phyloP scores from a whole-genome alignment of 768 basidiomycete species.

The Sporobolomyces roseus region DNA sequence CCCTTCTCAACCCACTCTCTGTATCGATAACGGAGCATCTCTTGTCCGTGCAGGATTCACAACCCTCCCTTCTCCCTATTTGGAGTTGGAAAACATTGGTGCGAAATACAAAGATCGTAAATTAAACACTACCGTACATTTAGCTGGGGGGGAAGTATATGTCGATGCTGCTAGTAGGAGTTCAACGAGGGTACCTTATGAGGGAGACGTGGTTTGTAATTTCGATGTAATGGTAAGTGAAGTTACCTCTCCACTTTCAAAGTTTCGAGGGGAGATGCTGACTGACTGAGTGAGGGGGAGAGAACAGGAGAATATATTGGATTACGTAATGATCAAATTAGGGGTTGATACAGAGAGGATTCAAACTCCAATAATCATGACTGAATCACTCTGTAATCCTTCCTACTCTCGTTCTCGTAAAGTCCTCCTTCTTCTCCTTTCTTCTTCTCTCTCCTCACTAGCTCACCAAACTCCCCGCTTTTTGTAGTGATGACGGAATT shows the following conservation, averaged over 20 bases:
- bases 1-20: slow-evolving; percentile 54
- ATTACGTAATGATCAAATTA: slow-evolving; percentile 82
- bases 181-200: slow-evolving; percentile 79
- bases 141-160: slow-evolving; percentile 85
- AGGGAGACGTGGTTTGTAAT: slow-evolving; percentile 86
- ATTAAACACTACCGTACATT: slow-evolving; percentile 70
- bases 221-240: slow-evolving; percentile 79
- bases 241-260: slow-evolving; percentile 28
- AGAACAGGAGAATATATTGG: slow-evolving; percentile 82
- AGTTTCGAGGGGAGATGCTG: slow-evolving; percentile 5
- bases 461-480: too few relatives aligned
- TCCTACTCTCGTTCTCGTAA: slow-evolving; percentile 80
- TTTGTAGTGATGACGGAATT: slow-evolving; percentile 95
- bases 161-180: slow-evolving; percentile 76
- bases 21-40: slow-evolving; percentile 65
- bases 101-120: slow-evolving; percentile 87
- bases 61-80: slow-evolving; percentile 18
- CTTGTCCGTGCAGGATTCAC: slow-evolving; percentile 45
- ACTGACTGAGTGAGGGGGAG: slow-evolving; percentile 40
- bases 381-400: slow-evolving; percentile 82
- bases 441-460: slow-evolving; percentile 7
- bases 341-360: slow-evolving; percentile 71
- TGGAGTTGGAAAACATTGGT: slow-evolving; percentile 40
- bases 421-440: slow-evolving; percentile 47
- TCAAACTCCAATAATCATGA: slow-evolving; percentile 87